Conservation (phyloP, 169 alveolate species). For the Babesia bovis region DNA sequence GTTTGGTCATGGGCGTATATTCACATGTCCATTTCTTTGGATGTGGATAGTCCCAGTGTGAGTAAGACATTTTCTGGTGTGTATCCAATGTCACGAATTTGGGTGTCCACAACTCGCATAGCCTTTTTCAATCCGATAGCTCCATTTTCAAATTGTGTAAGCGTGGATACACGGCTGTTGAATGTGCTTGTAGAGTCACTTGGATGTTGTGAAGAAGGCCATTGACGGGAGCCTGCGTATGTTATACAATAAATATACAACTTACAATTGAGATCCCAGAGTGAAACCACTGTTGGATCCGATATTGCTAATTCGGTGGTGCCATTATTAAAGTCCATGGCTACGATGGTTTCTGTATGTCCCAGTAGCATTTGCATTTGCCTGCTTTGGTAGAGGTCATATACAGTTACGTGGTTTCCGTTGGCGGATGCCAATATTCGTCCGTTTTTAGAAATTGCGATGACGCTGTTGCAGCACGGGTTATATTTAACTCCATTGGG, state of each 20-base stretch:
- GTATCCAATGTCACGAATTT: constrained; percentile 10
- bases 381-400: constrained; percentile 37
- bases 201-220: background rate
- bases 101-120: constrained; percentile 20
- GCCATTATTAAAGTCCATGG: constrained; percentile 53
- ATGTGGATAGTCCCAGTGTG: constrained; percentile 53
- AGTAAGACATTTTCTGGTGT: constrained; percentile 69
- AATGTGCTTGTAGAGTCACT: background rate
- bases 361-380: constrained; percentile 43
- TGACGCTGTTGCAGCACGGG: background rate
- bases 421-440: constrained; percentile 29
- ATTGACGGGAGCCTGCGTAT: constrained; percentile 11
- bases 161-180: constrained; percentile 3
- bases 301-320: constrained; percentile 33
- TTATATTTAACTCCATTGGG: background rate
- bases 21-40: constrained; percentile 13
- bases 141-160: constrained; percentile 18
- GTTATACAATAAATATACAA: background rate
- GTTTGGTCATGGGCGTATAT: no score
- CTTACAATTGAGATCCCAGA: constrained; percentile 60
- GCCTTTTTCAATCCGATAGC: constrained; percentile 32
- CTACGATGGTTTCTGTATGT: constrained; percentile 19
- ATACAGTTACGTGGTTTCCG: constrained; percentile 29
- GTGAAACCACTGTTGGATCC: constrained; percentile 31
- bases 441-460: constrained; percentile 44